Base-by-base conservation (phyloP, 306 rosid species). In the Purshia tridentata region DNA sequence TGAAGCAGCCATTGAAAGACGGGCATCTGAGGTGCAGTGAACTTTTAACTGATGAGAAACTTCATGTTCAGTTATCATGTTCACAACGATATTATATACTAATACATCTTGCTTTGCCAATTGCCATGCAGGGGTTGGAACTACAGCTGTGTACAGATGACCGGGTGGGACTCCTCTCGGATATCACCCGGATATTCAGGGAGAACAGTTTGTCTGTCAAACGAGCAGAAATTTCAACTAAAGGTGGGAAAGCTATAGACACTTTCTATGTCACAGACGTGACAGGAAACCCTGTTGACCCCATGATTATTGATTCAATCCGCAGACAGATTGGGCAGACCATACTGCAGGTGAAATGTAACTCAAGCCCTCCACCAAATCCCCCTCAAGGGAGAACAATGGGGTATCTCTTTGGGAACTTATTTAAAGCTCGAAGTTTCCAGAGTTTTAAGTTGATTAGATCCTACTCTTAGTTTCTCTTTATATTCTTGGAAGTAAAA, bases 1-100 rank as follows among this genome's bases (percentile, higher is more conserved):
- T 58, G 97, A 91, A 85, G 98, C 98, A 51, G 97, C 99, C 71
- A 89, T 94, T 45, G 91, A 94, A 76, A 91, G 99, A 82, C 85
- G 99, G 42, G 97, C 87, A 65, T 88, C 72, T 8, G 97, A 94
- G 99, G 99, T 65, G 73, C 40, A 56, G 53, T 22, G 72, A 39
- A 59, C 72, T 67, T 23, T 7, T n/a, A 57, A 44, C 46, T 0
- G 1, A 48, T 20, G 8, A 41, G 53, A 70, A 70, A 12, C 67
- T 78, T 22, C 0, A 9, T 3, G 18, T 71, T 15, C 46, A 20
- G 16, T 22, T 23, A 2, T 45, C 51, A 53, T 41, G 20, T 70
- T 22, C 40, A 8, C 29, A 13, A 70, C 19, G 29, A 22, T 16
- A 18, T 23, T 14, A 23, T 15, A 39, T 77, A 46, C 80, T 72